Evolutionary conservation across 345 rosid genomes (phyloP).

Genomic region (Citrus trifoliata): DNA sequence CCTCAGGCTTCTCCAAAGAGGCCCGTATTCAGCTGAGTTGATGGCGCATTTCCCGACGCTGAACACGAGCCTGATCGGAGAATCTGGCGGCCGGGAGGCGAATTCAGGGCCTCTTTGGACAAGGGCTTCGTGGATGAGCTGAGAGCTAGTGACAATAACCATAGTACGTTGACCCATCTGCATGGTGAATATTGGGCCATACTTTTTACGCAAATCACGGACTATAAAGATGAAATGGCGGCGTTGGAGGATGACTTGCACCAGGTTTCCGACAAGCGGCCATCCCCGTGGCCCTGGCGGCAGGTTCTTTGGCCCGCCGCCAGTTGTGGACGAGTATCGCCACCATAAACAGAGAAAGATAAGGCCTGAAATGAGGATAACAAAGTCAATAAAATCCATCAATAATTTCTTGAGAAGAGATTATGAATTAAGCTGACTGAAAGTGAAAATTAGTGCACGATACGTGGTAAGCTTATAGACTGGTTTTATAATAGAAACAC

Average conservation of each 20-base stretch:
- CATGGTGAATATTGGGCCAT: slow-evolving; percentile 92
- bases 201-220: slow-evolving; percentile 64
- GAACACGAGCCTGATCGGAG: slow-evolving; percentile 77
- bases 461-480: background rate
- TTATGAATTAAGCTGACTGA: background rate
- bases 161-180: slow-evolving; percentile 95
- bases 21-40: slow-evolving; percentile 85
- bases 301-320: slow-evolving; percentile 33
- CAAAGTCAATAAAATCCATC: slow-evolving; percentile 60
- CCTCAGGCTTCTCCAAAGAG: slow-evolving; percentile 75
- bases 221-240: slow-evolving; percentile 69
- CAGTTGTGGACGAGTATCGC: slow-evolving; percentile 32
- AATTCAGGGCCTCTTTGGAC: slow-evolving; percentile 63
- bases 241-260: slow-evolving; percentile 68
- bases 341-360: slow-evolving; percentile 54
- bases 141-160: slow-evolving; percentile 69
- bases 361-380: slow-evolving; percentile 36
- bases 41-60: slow-evolving; percentile 90
- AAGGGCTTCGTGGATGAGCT: slow-evolving; percentile 87
- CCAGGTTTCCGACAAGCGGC: slow-evolving; percentile 83
- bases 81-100: slow-evolving; percentile 82
- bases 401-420: background rate
- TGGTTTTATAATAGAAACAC: background rate
- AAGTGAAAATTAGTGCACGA: background rate
- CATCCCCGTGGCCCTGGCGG: slow-evolving; percentile 90